phyloP scores from a whole-genome alignment of 164 flowering plant species.

The Macadamia integrifolia region DNA sequence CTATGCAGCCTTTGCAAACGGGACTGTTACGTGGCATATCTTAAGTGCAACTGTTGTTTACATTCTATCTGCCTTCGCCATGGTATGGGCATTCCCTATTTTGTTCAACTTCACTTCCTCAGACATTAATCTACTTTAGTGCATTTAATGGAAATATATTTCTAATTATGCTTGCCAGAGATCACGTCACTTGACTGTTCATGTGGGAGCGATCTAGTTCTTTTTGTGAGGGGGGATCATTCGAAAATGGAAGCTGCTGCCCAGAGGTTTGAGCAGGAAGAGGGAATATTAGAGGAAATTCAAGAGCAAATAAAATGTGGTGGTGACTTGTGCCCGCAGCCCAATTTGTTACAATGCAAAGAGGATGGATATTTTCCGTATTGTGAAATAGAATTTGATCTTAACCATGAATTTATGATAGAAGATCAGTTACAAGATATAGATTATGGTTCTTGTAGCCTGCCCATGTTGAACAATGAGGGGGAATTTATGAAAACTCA shows the following conservation, averaged over 20 bases:
- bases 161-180: conserved; percentile 32
- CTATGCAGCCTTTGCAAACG: conserved; percentile 88
- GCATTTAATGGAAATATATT: not conserved
- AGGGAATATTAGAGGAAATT: conserved; percentile 36
- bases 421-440: conserved; percentile 1
- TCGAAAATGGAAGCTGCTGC: conserved; percentile 74
- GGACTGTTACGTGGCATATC: conserved; percentile 80
- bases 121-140: not conserved
- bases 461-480: not conserved
- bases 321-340: conserved; percentile 31
- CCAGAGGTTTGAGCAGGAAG: conserved; percentile 72
- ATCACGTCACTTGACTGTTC: conserved; percentile 34
- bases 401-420: conserved; percentile 10
- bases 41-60: conserved; percentile 58
- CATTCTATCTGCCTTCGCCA: conserved; percentile 92
- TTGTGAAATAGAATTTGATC: conserved; percentile 46
- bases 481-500: conserved; percentile 15
- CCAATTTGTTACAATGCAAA: conserved; percentile 27
- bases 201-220: conserved; percentile 47
- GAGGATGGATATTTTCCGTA: conserved; percentile 62
- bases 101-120: not conserved
- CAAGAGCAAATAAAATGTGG: conserved; percentile 21
- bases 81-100: conserved; percentile 38
- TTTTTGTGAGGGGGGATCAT: conserved; percentile 61
- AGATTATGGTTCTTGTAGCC: conserved; percentile 10